Conservation (phyloP, 1,139 yeast species). For the Saccharomyces hybrid region DNA sequence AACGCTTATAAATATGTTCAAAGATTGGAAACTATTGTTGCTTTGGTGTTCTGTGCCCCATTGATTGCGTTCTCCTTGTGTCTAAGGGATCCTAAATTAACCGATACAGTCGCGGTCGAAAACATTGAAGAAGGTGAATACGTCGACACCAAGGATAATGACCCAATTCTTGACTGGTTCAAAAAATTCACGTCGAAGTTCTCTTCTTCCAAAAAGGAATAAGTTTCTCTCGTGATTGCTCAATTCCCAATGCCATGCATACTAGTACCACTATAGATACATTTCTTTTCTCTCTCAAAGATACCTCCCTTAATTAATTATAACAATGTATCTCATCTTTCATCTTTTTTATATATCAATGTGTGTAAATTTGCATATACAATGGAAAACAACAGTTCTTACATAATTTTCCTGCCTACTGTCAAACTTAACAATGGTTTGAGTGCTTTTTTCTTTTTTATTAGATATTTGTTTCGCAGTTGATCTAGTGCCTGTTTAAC, state of each 20-base stretch:
- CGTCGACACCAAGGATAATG: constrained; percentile 34
- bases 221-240: neutral
- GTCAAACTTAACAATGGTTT: no score
- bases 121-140: constrained; percentile 37
- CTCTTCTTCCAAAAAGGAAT: neutral
- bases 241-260: neutral
- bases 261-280: neutral
- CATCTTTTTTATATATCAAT: no score
- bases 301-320: neutral
- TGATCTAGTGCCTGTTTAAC: no score
- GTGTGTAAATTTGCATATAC: neutral
- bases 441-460: no score
- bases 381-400: neutral
- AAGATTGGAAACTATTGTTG: constrained; percentile 48
- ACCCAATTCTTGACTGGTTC: constrained; percentile 32
- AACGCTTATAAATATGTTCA: constrained; percentile 55
- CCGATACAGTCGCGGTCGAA: constrained; percentile 28
- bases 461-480: no score
- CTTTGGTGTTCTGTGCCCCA: constrained; percentile 49
- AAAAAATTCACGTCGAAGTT: neutral
- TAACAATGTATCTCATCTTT: neutral
- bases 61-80: constrained; percentile 43
- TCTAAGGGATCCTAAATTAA: constrained; percentile 48
- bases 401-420: neutral
- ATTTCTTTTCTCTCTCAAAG: no score